These are phyloP conservation scores for Sapria himalayana DNA, from an alignment of 345 rosid genomes.

Conservation along the genomic window DNA sequence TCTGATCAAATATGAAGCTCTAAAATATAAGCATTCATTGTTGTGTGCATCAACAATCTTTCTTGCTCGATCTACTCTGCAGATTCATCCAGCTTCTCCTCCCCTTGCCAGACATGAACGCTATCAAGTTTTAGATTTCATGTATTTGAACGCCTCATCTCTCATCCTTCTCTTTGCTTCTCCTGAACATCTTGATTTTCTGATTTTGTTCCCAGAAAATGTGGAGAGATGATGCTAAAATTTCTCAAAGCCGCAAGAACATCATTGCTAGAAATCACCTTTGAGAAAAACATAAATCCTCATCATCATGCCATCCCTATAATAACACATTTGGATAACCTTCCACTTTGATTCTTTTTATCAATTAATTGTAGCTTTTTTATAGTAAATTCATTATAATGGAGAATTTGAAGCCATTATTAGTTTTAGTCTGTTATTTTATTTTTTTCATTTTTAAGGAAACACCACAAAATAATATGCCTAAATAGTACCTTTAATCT, in stretches of 20 bases:
- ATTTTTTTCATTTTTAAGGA: too few species aligned
- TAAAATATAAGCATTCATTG: constrained; percentile 58
- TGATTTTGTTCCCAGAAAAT: constrained; percentile 31
- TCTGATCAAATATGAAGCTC: constrained; percentile 62
- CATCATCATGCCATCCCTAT: constrained; percentile 29
- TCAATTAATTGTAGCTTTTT: too few species aligned
- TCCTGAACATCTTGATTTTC: not conserved
- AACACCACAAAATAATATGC: too few species aligned
- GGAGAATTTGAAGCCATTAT: too few species aligned
- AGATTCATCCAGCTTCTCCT: constrained; percentile 34
- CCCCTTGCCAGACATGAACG: constrained; percentile 41
- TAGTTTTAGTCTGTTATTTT: too few species aligned
- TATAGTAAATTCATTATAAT: too few species aligned
- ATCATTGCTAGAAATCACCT: constrained; percentile 43
- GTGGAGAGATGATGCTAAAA: constrained; percentile 55
- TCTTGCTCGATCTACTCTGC: constrained; percentile 57
- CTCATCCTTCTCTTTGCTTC: not conserved
- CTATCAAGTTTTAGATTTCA: constrained; percentile 42
- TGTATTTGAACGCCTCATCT: constrained; percentile 14
- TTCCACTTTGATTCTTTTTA: constrained; percentile 14
- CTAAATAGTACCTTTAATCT: too few species aligned
- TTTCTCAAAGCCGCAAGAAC: constrained; percentile 48
- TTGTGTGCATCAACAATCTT: constrained; percentile 82
- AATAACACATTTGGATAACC: constrained; percentile 37
- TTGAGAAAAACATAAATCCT: constrained; percentile 42